These are phyloP conservation scores for Fusarium palustre DNA, from an alignment of 2,329 filamentous ascomycete genomes.

Conservation along the genomic window DNA sequence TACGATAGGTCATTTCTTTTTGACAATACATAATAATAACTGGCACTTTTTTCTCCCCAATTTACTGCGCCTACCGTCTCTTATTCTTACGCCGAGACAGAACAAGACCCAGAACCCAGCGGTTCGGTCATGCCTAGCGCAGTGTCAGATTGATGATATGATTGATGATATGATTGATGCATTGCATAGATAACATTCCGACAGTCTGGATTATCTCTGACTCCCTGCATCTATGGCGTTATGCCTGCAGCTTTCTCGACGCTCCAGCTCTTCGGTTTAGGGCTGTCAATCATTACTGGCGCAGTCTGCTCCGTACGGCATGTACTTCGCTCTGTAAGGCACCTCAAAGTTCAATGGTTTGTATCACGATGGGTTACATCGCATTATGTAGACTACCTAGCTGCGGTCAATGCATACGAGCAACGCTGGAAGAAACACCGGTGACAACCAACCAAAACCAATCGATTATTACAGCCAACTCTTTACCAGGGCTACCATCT, in stretches of 20 bases:
- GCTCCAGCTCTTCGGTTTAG: constrained; percentile 10
- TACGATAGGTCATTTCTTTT: constrained; percentile 33
- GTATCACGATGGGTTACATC: not conserved
- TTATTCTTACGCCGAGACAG: constrained; percentile 17
- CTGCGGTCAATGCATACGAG: not conserved
- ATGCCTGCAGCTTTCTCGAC: not conserved
- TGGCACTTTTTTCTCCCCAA: constrained; percentile 4
- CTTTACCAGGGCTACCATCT: constrained; percentile 5
- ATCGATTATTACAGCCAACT: not conserved
- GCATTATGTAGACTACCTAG: not conserved
- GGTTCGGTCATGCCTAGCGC: constrained; percentile 31
- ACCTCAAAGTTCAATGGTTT: not conserved
- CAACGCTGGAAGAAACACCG: not conserved
- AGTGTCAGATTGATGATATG: not conserved
- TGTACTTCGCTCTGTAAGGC: not conserved
- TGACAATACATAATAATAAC: constrained; percentile 28
- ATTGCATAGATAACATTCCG: constrained; percentile 22
- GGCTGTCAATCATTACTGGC: not conserved
- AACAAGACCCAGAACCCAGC: constrained; percentile 17
- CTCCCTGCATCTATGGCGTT: constrained; percentile 3
- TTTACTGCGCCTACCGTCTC: not conserved
- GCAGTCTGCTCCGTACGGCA: not conserved
- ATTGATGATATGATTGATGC: constrained; percentile 3
- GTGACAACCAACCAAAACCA: not conserved
- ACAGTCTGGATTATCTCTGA: constrained; percentile 14